Evolutionary conservation across 257 asterid genomes (phyloP), one percentile per base, ranked within the genome.

Genomic region (Solanum tacnaense): DNA sequence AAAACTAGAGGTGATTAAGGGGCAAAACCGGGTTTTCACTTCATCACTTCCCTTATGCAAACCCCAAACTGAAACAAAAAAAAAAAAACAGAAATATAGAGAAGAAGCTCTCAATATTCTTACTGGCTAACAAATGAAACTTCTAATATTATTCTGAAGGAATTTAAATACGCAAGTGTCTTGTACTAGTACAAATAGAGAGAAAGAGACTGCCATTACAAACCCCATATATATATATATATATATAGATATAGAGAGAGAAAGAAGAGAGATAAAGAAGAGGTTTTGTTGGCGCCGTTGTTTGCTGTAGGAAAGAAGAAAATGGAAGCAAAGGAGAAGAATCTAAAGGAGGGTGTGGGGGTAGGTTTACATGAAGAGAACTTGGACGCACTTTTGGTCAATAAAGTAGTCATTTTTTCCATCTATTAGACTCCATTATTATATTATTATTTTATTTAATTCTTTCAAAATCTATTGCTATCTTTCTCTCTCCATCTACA

Each of bases 301-400:
- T 49, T 82, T 82, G 86, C 23, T 79, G 35, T 75, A 89, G 74
- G 88, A 85, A 88, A 88, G 90, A 84, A 7, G 67, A 91, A 49
- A 68, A 49, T 78, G 78, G 86, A 73, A 58, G 84, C 76, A 46
- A 76, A 35, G 87, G 25, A 88, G 56, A 85, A 86, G 90, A 89
- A 91, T 90, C 90, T 88, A 52, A 15, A 27, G 4, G 10, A 56
- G n/a, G 65, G 65, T 3, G 6, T 2, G 44, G 98, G 94, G 93
- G n/a, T 71, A 84, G 44, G 5, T 71, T 90, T 91, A 93, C 96
- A 96, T 96, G 94, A 93, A 92, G 95, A 92, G 98, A 94, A 96
- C 96, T 94, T 96, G 46, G 98, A 96, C 98, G 90, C 95, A 90
- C 90, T 95, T 94, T 88, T 91, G 89, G 60, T 86, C 44, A 88